Evolutionary conservation across 306 rosid species (phyloP).

Genomic region (Hippophae tibetana): DNA sequence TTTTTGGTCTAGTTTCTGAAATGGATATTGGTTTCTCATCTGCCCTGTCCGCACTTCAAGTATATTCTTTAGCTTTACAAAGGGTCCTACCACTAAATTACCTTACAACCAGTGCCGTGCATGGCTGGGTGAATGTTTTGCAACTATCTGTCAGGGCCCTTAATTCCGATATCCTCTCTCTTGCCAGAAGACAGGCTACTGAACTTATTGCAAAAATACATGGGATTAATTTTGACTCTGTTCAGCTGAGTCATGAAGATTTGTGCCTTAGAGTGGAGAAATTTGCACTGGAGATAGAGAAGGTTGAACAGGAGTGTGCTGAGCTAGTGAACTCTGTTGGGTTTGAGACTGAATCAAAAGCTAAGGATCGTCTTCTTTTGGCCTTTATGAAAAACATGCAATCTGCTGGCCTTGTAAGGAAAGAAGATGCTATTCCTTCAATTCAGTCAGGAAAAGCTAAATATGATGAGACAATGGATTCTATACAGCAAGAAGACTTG

Average conservation of each 20-base stretch:
- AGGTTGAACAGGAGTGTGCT: constrained; percentile 56
- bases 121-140: constrained; percentile 89
- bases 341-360: constrained; percentile 58
- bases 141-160: constrained; percentile 56
- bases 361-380: constrained; percentile 67
- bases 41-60: constrained; percentile 51
- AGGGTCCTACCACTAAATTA: constrained; percentile 80
- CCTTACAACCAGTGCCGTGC: constrained; percentile 73
- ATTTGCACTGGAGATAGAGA: constrained; percentile 59
- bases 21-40: constrained; percentile 70
- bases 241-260: constrained; percentile 49
- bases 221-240: constrained; percentile 45
- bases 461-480: constrained; percentile 39
- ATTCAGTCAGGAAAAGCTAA: constrained; percentile 34
- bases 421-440: constrained; percentile 40
- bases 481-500: constrained; percentile 35
- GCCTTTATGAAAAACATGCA: constrained; percentile 67
- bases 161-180: constrained; percentile 72
- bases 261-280: constrained; percentile 58
- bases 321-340: constrained; percentile 60
- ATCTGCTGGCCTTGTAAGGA: constrained; percentile 43
- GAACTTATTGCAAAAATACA: constrained; percentile 53
- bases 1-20: constrained; percentile 61
- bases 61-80: constrained; percentile 79
- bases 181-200: constrained; percentile 82